A percentile compares a stretch with the other conserved stretches of the same genome.
Evolutionary conservation across 2,329 filamentous ascomycete species (phyloP).

Genomic region (Catunica adiposa): DNA sequence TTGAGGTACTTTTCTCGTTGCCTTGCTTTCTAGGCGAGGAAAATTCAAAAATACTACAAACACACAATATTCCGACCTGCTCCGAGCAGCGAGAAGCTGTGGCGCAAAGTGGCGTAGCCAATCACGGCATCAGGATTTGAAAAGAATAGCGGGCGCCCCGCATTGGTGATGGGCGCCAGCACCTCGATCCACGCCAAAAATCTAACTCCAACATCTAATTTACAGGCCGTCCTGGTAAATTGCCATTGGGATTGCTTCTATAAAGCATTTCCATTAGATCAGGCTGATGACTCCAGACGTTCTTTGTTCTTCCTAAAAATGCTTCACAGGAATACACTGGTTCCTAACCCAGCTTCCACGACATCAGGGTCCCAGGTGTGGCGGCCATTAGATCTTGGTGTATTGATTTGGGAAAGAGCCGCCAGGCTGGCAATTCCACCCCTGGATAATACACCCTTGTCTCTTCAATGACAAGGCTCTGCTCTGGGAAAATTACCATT

Average conservation of each 20-base stretch:
- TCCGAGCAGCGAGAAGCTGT: constrained; percentile 24
- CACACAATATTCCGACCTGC: constrained; percentile 24
- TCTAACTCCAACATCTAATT: background rate
- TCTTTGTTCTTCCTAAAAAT: no score
- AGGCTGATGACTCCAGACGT: no score
- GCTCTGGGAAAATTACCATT: background rate
- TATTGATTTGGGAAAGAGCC: background rate
- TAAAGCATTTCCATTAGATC: no score
- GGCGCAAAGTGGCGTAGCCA: constrained; percentile 18
- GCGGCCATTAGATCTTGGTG: background rate
- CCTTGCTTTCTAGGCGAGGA: constrained; percentile 26
- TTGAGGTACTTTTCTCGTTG: constrained; percentile 26
- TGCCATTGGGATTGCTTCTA: no score
- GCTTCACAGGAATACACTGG: no score
- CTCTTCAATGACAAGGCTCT: background rate
- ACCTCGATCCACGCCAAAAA: background rate
- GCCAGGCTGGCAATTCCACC: background rate
- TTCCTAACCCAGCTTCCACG: no score
- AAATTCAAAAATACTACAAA: constrained; percentile 11
- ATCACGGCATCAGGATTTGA: constrained; percentile 19
- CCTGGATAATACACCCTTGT: no score
- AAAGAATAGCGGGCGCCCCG: constrained; percentile 11
- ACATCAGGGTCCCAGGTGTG: background rate
- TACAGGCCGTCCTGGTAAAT: background rate
- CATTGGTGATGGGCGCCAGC: constrained; percentile 15